Conservation (phyloP, 2,329 filamentous ascomycete genomes). For the Grosmannia penicillata region DNA sequence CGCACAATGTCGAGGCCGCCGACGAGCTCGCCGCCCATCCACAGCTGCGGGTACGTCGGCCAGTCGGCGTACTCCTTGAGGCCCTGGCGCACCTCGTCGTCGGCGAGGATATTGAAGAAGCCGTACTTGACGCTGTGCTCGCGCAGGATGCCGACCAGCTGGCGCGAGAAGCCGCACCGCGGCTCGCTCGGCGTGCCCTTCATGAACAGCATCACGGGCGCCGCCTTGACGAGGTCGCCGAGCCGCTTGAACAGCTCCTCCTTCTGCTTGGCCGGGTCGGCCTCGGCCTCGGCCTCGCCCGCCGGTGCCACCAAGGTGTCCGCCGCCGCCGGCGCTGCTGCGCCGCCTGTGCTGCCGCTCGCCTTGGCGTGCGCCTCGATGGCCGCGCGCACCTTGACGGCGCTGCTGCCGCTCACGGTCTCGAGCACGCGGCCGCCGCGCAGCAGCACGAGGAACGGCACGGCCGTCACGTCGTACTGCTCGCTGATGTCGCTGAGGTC, state of each 20-base stretch:
- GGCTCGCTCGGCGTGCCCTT: slow-evolving; percentile 94
- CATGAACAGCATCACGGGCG: slow-evolving; percentile 99
- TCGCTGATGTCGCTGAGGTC: slow-evolving; percentile 86
- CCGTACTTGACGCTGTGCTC: slow-evolving; percentile 91
- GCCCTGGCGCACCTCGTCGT: slow-evolving; percentile 92
- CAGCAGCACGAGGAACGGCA: slow-evolving; percentile 80
- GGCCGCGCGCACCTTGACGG: slow-evolving; percentile 65
- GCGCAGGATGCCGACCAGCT: slow-evolving; percentile 72
- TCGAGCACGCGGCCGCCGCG: slow-evolving; percentile 64
- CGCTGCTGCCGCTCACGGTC: slow-evolving; percentile 80
- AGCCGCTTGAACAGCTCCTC: slow-evolving; percentile 76
- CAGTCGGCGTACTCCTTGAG: slow-evolving; percentile 97
- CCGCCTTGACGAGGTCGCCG: slow-evolving; percentile 77
- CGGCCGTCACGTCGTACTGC: slow-evolving; percentile 83
- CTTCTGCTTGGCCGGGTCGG: slow-evolving; percentile 47
- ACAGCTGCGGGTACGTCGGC: slow-evolving; percentile 95
- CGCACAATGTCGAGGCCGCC: slow-evolving; percentile 92
- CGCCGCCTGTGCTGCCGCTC: slow-evolving; percentile 19
- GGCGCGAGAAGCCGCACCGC: slow-evolving; percentile 89
- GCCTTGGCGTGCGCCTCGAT: slow-evolving; percentile 67
- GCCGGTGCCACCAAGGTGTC: slow-evolving; percentile 21
- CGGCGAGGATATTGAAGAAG: slow-evolving; percentile 97
- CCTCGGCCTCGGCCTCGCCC: slow-evolving; percentile 16
- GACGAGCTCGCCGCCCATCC: slow-evolving; percentile 78
- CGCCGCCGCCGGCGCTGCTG: slow-evolving; percentile 20